Conservation (phyloP, 176 grass and related monocot species). For the Themeda triandra region DNA sequence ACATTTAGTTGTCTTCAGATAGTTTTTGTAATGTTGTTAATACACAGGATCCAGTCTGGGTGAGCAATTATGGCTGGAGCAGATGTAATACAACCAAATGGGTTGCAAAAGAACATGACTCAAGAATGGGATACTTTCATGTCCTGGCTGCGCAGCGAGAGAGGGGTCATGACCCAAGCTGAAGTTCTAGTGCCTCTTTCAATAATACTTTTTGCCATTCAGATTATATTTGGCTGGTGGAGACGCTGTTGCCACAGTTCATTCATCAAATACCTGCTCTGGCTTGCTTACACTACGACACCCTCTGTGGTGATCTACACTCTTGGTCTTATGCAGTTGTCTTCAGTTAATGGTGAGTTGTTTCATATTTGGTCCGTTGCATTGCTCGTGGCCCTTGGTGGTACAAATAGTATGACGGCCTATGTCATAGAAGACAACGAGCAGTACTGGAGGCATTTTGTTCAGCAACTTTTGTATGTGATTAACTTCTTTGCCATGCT, state of each 20-base stretch:
- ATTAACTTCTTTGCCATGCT: not conserved
- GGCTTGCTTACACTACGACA: not conserved
- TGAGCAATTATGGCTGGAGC: not conserved
- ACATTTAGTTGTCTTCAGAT: not conserved
- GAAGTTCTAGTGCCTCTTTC: not conserved
- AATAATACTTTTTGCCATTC: not conserved
- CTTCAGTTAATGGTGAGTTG: not conserved
- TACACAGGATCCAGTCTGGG: not conserved
- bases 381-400: not conserved
- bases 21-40: not conserved
- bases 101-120: not conserved
- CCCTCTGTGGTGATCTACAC: not conserved
- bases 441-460: not conserved
- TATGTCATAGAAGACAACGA: not conserved
- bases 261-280: not conserved
- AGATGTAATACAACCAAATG: not conserved
- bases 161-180: not conserved
- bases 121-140: not conserved
- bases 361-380: not conserved
- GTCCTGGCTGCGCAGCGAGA: not conserved
- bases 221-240: constrained; percentile 11
- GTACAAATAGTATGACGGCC: not conserved
- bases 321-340: not conserved
- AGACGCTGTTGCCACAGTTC: not conserved
- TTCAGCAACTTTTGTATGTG: not conserved